Evolutionary conservation across 2,329 filamentous ascomycete genomes (phyloP), one percentile per base, ranked within the genome.

Genomic region (Monosporascus sp.): DNA sequence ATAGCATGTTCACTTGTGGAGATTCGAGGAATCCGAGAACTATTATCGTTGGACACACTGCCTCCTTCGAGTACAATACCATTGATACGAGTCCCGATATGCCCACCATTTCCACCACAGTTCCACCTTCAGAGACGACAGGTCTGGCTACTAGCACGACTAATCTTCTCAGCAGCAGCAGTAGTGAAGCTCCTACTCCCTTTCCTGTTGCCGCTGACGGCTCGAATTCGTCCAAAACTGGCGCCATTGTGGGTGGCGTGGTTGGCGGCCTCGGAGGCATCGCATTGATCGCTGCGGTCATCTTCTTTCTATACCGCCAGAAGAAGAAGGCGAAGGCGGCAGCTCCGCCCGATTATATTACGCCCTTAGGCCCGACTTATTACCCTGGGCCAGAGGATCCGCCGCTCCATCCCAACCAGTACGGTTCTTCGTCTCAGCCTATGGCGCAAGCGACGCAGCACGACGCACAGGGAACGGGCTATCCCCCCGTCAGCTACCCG

Each of bases 181-280:
- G 55, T 37, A 52, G 45, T 48, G 48, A 52, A 27, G 60, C 62
- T 43, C 53, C 63, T 3, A 53, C 61, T 5, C 11, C 48, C 5
- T 20, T 45, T 7, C 26, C 51, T 41, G 51, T 37, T 8, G 40
- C 53, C 37, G 26, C 38, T 24, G 19, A 52, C 47, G 49, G 45
- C 46, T 52, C 56, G 16, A 26, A 27, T 5, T 54, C 55, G 35
- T 55, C 20, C 5, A 60, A 60, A 38, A 51, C 56, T 5, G 69
- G 66, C 4, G 63, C 63, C 19, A 69, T 71, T 26, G 64, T 55
- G 2, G 62, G 63, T 20, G 62, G 65, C 16, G 58, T 61, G 5
- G 52, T 65, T 22, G 65, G 63, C 19, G 65, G 65, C 16, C 52
- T 66, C 45, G 62, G 59, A 24, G 61, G 59, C 40, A 54, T 65